Evolutionary conservation across 192 early-diverging fungal genomes (phyloP), one percentile per base, ranked within the genome.

Genomic region (Coemansia asiatica): DNA sequence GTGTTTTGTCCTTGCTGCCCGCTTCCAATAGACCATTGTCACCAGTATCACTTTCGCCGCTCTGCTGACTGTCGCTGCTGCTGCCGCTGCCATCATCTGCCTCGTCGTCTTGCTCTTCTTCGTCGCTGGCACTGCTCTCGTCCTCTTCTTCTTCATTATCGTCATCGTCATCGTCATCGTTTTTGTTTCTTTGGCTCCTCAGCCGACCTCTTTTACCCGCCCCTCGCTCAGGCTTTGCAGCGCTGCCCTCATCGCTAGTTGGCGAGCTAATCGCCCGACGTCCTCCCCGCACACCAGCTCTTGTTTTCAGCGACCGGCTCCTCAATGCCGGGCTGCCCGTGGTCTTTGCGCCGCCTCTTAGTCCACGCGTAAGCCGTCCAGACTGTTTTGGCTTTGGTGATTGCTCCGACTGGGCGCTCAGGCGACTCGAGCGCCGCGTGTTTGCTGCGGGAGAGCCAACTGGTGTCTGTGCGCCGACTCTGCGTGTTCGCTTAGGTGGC

Each of bases 361-460:
- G 56, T 15, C 76, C 76, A 9, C 76, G 66, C 6, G 61, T 69
- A 10, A 78, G 67, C n/a, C 76, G 76, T 12, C 66, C 60, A 10
- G 68, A 56, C 22, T 57, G 66, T 13, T 66, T 75, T 31, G 72
- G 54, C 23, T 31, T 31, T 15, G 64, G 54, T 1, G 64, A 29
- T 28, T 58, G 64, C 40, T 76, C 75, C 10, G 69, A 40, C 35
- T 64, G 56, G 27, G 69, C 47, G 44, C 61, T 68, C 44, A 76
- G 54, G 9, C 75, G 49, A 40, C 61, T 76, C 15, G 75, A 72
- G 47, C 75, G 70, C 33, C 75, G 50, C 4, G 75, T 78, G 60
- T 66, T 78, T 33, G 60, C 61, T 22, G 75, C 70, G 5, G 70
- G 66, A 16, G 75, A 72, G n/a, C 29, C 47, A 49, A 22, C 48